phyloP scores from a whole-genome alignment of 1,139 yeast species.

The Candida albicans region DNA sequence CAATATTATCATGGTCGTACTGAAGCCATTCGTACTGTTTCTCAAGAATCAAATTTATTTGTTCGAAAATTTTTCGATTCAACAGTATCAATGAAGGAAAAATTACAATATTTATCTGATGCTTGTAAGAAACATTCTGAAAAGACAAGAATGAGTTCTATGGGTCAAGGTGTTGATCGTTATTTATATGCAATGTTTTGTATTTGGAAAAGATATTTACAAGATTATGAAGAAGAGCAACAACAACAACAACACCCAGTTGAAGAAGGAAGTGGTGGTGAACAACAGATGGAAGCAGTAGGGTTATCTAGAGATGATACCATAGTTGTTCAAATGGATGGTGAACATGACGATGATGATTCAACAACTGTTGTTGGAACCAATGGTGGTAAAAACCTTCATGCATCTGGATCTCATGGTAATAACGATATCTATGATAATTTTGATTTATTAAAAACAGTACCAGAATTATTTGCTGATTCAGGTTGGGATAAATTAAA shows the following conservation, averaged over 20 bases:
- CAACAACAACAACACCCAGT: neutral
- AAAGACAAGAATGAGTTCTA: conserved; percentile 67
- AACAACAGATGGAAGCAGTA: neutral
- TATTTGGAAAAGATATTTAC: conserved; percentile 79
- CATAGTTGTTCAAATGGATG: conserved; percentile 3
- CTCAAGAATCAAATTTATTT: conserved; percentile 75
- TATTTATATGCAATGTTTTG: conserved; percentile 85
- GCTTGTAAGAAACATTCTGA: conserved; percentile 73
- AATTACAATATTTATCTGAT: conserved; percentile 56
- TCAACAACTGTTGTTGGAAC: conserved; percentile 21
- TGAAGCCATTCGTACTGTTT: conserved; percentile 85
- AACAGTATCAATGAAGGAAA: conserved; percentile 55
- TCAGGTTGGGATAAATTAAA: conserved; percentile 65
- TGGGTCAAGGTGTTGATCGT: conserved; percentile 87
- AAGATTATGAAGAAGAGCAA: conserved; percentile 21
- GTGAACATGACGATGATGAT: conserved; percentile 18
- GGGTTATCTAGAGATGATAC: conserved; percentile 9
- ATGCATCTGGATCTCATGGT: too few relatives aligned
- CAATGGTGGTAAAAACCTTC: neutral
- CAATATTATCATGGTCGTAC: conserved; percentile 85
- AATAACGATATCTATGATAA: neutral
- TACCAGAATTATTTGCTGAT: conserved; percentile 66
- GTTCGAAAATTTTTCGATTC: conserved; percentile 84
- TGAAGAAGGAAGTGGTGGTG: neutral
- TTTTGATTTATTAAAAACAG: conserved; percentile 19